A percentile compares a stretch with the other conserved stretches of the same genome.
Evolutionary conservation across 495 filamentous ascomycete species (phyloP).

Genomic region (Sabuloglossum arenarium): DNA sequence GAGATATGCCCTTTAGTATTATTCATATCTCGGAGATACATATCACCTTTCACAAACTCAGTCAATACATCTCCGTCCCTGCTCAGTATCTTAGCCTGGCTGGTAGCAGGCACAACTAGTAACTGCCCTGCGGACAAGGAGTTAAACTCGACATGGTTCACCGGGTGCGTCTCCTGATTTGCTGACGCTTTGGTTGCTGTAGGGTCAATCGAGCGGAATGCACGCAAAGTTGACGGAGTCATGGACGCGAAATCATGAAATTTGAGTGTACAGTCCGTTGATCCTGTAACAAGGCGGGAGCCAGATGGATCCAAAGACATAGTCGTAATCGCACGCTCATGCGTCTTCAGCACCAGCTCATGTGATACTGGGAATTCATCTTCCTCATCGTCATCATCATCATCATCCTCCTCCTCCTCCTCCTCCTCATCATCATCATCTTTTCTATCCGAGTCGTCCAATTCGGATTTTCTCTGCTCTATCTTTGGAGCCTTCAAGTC

Average conservation of each 20-base stretch:
- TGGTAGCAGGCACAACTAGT: slow-evolving; percentile 64
- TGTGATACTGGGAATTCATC: slow-evolving; percentile 90
- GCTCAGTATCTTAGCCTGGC: slow-evolving; percentile 73
- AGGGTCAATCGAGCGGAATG: slow-evolving; percentile 85
- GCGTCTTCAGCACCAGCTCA: slow-evolving; percentile 76
- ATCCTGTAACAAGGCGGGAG: slow-evolving; percentile 66
- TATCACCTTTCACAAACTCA: slow-evolving; percentile 90
- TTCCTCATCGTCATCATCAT: slow-evolving; percentile 47
- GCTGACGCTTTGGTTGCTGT: slow-evolving; percentile 51
- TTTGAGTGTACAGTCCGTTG: slow-evolving; percentile 77
- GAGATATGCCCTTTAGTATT: slow-evolving; percentile 93
- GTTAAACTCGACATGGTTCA: slow-evolving; percentile 76
- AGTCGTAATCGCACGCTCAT: slow-evolving; percentile 72
- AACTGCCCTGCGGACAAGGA: slow-evolving; percentile 59
- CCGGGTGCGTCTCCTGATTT: slow-evolving; percentile 61
- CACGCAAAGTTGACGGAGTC: slow-evolving; percentile 80
- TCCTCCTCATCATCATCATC: slow-evolving; percentile 30
- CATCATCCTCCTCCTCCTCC: slow-evolving; percentile 30
- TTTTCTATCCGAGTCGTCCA: slow-evolving; percentile 18
- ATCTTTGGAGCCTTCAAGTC: slow-evolving; percentile 1
- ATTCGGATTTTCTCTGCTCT: slow-evolving; percentile 10
- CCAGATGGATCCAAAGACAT: slow-evolving; percentile 71
- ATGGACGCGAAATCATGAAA: slow-evolving; percentile 90
- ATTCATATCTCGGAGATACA: slow-evolving; percentile 92
- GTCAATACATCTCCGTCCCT: slow-evolving; percentile 69